Base-by-base conservation (phyloP, 2,329 filamentous ascomycete genomes). In the Hysterium pulicare region DNA sequence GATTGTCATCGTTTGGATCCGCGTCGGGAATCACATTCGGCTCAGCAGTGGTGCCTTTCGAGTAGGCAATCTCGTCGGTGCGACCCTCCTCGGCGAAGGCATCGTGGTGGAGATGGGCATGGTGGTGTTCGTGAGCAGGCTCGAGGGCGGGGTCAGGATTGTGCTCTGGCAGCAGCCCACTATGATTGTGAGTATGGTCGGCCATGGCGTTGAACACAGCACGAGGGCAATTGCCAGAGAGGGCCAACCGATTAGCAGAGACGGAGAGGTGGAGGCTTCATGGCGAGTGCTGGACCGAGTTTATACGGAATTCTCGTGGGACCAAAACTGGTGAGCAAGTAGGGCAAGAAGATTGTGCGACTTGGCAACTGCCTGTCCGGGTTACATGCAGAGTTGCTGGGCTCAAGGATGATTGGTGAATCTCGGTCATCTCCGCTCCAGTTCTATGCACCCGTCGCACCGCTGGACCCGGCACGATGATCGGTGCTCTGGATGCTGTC, bases 1-100 rank as follows among this genome's bases (percentile, higher is more conserved):
- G 53, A n/a, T 51, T 56, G 51, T 71, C 67, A 51, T 74, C 71
- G 37, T 71, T 66, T 4, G 69, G 64, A 32, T 61, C 47, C 11
- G 46, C 45, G 4, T 49, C 35, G 5, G 62, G 57, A 21, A 68
- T 58, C 11, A 57, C 53, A 42, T 53, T 51, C 38, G 55, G 57
- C 38, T 69, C 66, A 23, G 48, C 47, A 8, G 66, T 68, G 16
- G 65, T 68, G 34, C 64, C 65, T 2, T 52, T 49, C 11, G 62
- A 56, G 53, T 69, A 70, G 43, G 56, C 58, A 24, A 57, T 42
- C 35, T 59, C 48, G 20, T 45, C 45, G 13, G 17, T 23, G 32
- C 49, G 44, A 30, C 50, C 53, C 40, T 59, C 55, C 36, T 54
- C 57, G 8, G 62, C 64, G 36, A 47, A 46, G 13, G 57, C 50